Conservation (phyloP, 768 basidiomycete genomes). For the Hygrophoropsis aurantiaca region DNA sequence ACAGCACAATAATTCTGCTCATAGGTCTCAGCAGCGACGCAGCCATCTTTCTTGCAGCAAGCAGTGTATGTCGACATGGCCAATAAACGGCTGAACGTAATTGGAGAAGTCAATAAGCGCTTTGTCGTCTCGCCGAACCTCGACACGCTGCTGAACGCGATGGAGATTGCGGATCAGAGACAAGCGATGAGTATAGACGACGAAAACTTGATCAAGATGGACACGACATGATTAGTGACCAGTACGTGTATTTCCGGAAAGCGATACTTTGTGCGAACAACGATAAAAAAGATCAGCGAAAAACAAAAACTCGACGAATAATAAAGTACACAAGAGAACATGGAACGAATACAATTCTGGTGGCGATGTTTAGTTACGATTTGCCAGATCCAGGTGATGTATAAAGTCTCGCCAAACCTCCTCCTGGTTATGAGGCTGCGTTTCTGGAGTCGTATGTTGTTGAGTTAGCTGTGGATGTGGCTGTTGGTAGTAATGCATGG, state of each 20-base stretch:
- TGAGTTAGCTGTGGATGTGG: conserved; percentile 1
- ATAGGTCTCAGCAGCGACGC: conserved; percentile 79
- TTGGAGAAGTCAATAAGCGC: conserved; percentile 86
- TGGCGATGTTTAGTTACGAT: too few relatives aligned
- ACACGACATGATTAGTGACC: conserved; percentile 27
- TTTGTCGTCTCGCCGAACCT: conserved; percentile 86
- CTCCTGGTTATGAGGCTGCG: conserved; percentile 27
- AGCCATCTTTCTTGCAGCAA: conserved; percentile 87
- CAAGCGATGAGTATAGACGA: conserved; percentile 34
- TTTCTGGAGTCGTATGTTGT: neutral
- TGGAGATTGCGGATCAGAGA: conserved; percentile 53
- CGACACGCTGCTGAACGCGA: conserved; percentile 65
- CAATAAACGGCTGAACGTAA: conserved; percentile 59
- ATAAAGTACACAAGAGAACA: neutral
- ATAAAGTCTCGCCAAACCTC: conserved; percentile 42
- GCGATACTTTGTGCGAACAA: neutral
- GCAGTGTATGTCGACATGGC: conserved; percentile 69
- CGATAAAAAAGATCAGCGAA: neutral
- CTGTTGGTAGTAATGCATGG: neutral
- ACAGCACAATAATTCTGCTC: neutral
- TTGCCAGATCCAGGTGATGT: conserved; percentile 24
- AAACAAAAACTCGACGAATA: conserved; percentile 4
- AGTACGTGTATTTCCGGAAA: neutral
- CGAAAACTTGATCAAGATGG: conserved; percentile 56
- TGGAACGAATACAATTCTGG: neutral